Percentiles rank a stretch among this genome's conserved stretches.
phyloP scores from a whole-genome alignment of 129 eudicot species.

The Artemisia argyi region DNA sequence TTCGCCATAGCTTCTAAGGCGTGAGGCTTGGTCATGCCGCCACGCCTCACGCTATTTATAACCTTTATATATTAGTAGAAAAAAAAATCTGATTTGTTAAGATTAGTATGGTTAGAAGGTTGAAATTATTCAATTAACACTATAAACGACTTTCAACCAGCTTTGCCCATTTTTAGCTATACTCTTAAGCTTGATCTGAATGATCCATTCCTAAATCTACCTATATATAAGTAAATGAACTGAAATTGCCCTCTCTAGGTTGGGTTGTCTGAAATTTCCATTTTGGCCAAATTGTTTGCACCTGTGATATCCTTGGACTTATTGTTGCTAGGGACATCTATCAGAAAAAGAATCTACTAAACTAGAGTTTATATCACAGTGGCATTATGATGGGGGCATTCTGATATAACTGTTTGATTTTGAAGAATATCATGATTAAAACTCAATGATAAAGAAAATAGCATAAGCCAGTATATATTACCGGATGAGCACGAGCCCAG shows the following conservation, averaged over 20 bases:
- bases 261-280: neutral
- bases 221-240: neutral
- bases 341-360: neutral
- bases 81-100: no score
- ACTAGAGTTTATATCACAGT: neutral
- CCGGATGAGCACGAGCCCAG: conserved; percentile 95
- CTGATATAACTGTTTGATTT: neutral
- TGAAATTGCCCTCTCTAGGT: neutral
- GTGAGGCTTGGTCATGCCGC: no score
- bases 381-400: neutral
- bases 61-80: no score
- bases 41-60: no score
- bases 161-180: neutral
- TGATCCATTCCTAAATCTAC: neutral
- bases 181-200: neutral
- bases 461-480: conserved; percentile 32
- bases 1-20: no score
- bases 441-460: neutral
- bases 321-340: neutral
- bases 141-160: neutral
- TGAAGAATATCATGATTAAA: neutral
- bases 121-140: neutral
- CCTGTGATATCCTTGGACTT: conserved; percentile 3
- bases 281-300: neutral
- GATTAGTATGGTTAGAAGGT: neutral